A percentile compares a stretch with the other conserved stretches of the same genome.
These are phyloP conservation scores for Nicotiana rustica DNA, from an alignment of 305 asterid genomes.

Conservation along the genomic window DNA sequence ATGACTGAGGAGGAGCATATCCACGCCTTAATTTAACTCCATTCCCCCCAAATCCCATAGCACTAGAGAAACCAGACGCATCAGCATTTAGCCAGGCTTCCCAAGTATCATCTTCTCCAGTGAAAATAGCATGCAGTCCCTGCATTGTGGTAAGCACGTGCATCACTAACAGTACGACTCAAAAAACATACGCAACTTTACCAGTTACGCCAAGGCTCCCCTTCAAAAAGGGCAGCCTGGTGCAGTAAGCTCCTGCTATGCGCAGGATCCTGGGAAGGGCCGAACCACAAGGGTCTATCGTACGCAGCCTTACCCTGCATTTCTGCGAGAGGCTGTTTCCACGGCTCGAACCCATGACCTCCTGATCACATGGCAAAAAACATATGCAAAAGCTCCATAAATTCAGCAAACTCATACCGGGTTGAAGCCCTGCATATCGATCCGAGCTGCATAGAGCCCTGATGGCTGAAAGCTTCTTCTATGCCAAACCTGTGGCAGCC, in stretches of 20 bases:
- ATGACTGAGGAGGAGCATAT: constrained; percentile 77
- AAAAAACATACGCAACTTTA: neutral
- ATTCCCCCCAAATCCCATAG: constrained; percentile 58
- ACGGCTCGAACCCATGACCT: too few relatives aligned
- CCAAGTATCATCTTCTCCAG: constrained; percentile 98
- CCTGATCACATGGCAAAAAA: neutral
- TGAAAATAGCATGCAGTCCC: constrained; percentile 93
- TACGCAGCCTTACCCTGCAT: too few relatives aligned
- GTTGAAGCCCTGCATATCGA: constrained; percentile 93
- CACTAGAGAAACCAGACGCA: constrained; percentile 73
- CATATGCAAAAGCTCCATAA: constrained; percentile 29
- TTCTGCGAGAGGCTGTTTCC: too few relatives aligned
- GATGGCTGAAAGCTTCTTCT: constrained; percentile 96
- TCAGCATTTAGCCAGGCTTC: constrained; percentile 91
- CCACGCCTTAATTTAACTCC: constrained; percentile 88
- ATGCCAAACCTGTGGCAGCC: constrained; percentile 81
- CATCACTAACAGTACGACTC: constrained; percentile 22
- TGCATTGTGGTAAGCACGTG: constrained; percentile 47
- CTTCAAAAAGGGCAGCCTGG: too few relatives aligned
- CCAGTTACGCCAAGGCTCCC: too few relatives aligned
- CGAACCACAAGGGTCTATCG: too few relatives aligned
- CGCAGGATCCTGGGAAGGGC: too few relatives aligned
- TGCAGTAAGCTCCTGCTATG: too few relatives aligned
- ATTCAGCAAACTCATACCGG: constrained; percentile 58
- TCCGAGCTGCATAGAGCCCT: constrained; percentile 98